A percentile compares a stretch with the other conserved stretches of the same genome.
These are phyloP conservation scores for Aspergillus unguis DNA, from an alignment of 2,329 filamentous ascomycete genomes.

Conservation along the genomic window DNA sequence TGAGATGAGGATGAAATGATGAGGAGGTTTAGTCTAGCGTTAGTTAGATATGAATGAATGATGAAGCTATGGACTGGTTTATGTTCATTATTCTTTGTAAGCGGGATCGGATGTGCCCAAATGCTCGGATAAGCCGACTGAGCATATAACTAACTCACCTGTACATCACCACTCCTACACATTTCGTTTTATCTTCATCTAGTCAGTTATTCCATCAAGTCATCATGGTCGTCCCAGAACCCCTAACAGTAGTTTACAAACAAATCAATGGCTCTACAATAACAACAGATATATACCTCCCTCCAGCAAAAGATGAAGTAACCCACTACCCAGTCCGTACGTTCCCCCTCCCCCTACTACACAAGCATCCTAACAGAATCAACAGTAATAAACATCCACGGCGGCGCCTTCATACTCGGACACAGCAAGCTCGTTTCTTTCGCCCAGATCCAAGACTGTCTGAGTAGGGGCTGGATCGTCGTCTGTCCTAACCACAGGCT, in stretches of 20 bases:
- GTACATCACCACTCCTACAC: too few relatives aligned
- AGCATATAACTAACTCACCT: neutral
- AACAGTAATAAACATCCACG: slow-evolving; percentile 43
- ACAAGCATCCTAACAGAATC: neutral
- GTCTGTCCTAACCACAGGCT: slow-evolving; percentile 34
- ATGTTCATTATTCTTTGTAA: too few relatives aligned
- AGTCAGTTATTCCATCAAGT: too few relatives aligned
- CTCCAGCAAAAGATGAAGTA: slow-evolving; percentile 5
- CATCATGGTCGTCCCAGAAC: neutral
- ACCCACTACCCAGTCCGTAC: slow-evolving; percentile 24
- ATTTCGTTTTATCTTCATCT: too few relatives aligned
- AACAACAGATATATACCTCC: slow-evolving; percentile 28
- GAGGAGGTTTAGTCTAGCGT: neutral
- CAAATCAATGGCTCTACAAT: slow-evolving; percentile 22
- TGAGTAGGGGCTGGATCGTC: slow-evolving; percentile 39
- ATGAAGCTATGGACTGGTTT: neutral
- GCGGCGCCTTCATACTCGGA: slow-evolving; percentile 46
- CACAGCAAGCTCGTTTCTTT: slow-evolving; percentile 39
- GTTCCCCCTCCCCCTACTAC: neutral
- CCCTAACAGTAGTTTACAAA: slow-evolving; percentile 23
- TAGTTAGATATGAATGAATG: neutral
- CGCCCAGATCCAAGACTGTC: slow-evolving; percentile 39
- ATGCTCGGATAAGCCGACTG: neutral
- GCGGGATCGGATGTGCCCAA: too few relatives aligned
- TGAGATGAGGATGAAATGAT: neutral